phyloP scores from a whole-genome alignment of 176 grass and related monocot species.

The Saccharum officinarum region DNA sequence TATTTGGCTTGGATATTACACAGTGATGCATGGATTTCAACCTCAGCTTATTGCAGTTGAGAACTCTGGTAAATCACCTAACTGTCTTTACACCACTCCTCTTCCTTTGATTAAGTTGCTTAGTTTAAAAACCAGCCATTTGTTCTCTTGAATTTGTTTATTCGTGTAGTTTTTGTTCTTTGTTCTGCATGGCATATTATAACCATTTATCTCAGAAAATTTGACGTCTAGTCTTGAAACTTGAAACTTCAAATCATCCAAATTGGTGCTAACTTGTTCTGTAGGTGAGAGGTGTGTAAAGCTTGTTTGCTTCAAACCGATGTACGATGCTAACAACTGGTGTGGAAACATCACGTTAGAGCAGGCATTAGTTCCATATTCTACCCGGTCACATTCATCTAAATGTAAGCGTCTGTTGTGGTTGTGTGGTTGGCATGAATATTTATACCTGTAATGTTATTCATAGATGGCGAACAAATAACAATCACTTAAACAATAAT shows the following conservation, averaged over 20 bases:
- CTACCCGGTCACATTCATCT: neutral
- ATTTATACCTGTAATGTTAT: neutral
- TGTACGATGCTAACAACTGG: neutral
- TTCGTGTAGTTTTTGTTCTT: neutral
- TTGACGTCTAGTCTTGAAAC: neutral
- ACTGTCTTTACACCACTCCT: neutral
- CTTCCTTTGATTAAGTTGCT: neutral
- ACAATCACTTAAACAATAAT: neutral
- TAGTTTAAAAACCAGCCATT: neutral
- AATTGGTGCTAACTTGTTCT: neutral
- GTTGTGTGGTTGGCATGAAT: neutral
- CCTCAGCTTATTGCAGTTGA: neutral
- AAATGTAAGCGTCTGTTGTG: neutral
- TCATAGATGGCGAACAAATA: neutral
- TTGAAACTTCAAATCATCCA: neutral
- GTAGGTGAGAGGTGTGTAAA: neutral
- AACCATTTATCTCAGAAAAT: neutral
- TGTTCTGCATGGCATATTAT: neutral
- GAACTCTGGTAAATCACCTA: conserved; percentile 21
- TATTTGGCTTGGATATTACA: neutral
- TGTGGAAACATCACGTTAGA: neutral
- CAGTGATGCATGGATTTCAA: neutral
- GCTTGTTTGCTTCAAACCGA: neutral
- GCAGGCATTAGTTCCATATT: neutral
- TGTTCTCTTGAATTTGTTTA: neutral